Base-by-base conservation (phyloP, 345 rosid genomes). In the Heritiera littoralis region DNA sequence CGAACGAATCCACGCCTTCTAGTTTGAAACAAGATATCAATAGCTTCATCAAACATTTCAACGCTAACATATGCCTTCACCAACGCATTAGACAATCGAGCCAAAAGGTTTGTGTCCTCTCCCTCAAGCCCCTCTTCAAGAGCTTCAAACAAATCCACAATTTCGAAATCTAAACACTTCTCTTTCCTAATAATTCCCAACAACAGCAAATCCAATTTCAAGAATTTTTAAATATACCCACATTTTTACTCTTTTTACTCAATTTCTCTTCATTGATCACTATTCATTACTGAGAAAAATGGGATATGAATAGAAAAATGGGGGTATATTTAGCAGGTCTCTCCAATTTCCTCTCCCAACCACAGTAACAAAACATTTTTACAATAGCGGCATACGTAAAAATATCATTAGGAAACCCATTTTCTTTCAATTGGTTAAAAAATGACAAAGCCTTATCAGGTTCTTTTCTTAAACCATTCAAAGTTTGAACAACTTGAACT, bases 1-100 rank as follows among this genome's bases (percentile, higher is more conserved):
- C 88, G 81, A 28, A 78, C 76, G 66, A 86, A 89, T 43, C 90
- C 89, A 38, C 61, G 49, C 5, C 83, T 65, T 17, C 76, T 76
- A 38, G 66, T 76, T 76, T 84, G 88, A 63, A 87, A 88, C 48
- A 90, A 66, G 74, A 85, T 69, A 83, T 88, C 88, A 78, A 82
- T 79, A 11, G 86, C 94, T 71, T 90, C 90, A 23, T 89, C 90
- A 77, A 91, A 90, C 95, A 88, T 84, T 11, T 75, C 83, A 7
- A 76, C 72, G 80, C 77, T 61, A 61, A 45, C 89, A 84, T 86
- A 91, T 48, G 84, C 83, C 91, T 91, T 91, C 68, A 92, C 84
- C 84, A 89, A 70, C 1, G 86, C 89, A 86, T 87, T 76, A 4
- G 85, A 85, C 58, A 86, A 81, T 51, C 71, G 78, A 61, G 51